Percentiles rank a stretch among this genome's conserved stretches.
Evolutionary conservation across 805 yeast species (phyloP).

Genomic region (Pichia occidentalis): DNA sequence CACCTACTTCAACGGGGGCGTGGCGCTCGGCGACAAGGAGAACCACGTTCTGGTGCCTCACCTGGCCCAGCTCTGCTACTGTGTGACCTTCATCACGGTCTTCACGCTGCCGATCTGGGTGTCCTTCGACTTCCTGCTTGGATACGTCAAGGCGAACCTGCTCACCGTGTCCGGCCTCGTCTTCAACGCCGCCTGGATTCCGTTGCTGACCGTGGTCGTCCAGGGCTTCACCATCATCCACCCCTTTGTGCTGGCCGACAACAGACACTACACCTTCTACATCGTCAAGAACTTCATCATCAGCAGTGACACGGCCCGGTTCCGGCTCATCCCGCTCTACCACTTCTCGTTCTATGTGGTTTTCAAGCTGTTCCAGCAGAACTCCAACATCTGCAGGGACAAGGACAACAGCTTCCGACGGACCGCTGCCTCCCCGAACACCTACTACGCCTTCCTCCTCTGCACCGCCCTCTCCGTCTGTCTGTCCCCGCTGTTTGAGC

Average conservation of each 20-base stretch:
- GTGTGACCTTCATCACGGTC: slow-evolving; percentile 53
- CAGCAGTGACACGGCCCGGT: slow-evolving; percentile 39
- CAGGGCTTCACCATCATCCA: slow-evolving; percentile 67
- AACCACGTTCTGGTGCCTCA: slow-evolving; percentile 74
- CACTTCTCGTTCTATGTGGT: slow-evolving; percentile 43
- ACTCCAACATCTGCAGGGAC: slow-evolving; percentile 6
- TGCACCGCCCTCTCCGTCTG: slow-evolving; percentile 58
- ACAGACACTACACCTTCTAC: slow-evolving; percentile 89
- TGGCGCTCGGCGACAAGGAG: slow-evolving; percentile 86
- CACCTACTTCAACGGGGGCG: slow-evolving; percentile 65
- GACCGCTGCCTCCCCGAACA: slow-evolving; percentile 26
- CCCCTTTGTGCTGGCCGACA: slow-evolving; percentile 89
- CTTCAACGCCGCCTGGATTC: slow-evolving; percentile 20
- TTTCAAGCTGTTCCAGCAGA: slow-evolving; percentile 16
- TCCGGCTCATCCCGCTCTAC: slow-evolving; percentile 57
- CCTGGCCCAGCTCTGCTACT: slow-evolving; percentile 76
- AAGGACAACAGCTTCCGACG: slow-evolving; percentile 5
- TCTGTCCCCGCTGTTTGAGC: slow-evolving; percentile 92
- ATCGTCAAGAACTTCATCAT: slow-evolving; percentile 63
- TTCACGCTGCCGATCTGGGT: slow-evolving; percentile 75
- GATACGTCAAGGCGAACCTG: slow-evolving; percentile 33
- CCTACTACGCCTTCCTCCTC: slow-evolving; percentile 44
- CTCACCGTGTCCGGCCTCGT: slow-evolving; percentile 18
- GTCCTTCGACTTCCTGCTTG: slow-evolving; percentile 33
- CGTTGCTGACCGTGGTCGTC: slow-evolving; percentile 39